A percentile compares a stretch with the other conserved stretches of the same genome.
Conservation (phyloP, 108 stramenopile species). For the Cylindrotheca closterium region DNA sequence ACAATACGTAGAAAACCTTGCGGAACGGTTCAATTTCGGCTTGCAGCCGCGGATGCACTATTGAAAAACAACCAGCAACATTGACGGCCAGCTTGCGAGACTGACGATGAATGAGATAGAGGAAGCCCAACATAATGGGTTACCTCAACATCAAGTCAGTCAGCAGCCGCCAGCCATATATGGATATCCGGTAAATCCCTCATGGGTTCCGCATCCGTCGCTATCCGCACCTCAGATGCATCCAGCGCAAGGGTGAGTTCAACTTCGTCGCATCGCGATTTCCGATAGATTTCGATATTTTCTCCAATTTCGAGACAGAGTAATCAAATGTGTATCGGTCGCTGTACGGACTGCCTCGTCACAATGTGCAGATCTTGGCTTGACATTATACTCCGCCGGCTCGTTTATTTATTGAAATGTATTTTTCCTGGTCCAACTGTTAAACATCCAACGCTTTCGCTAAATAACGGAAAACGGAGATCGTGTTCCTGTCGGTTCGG, state of each 20-base stretch:
- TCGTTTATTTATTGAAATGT: no score
- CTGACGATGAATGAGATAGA: slow-evolving; percentile 12
- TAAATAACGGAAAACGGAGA: no score
- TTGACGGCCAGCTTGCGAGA: slow-evolving; percentile 1
- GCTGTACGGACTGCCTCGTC: background rate
- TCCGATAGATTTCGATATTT: background rate
- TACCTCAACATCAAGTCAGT: slow-evolving; percentile 26
- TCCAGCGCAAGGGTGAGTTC: slow-evolving; percentile 31
- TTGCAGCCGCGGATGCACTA: background rate
- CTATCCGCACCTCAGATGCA: slow-evolving; percentile 33
- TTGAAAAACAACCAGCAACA: slow-evolving; percentile 1
- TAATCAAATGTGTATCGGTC: background rate
- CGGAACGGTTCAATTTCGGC: no score
- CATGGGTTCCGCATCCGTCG: slow-evolving; percentile 38
- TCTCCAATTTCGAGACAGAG: background rate
- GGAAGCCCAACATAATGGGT: slow-evolving; percentile 20
- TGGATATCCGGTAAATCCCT: slow-evolving; percentile 35
- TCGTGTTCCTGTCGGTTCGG: no score
- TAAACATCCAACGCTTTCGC: no score
- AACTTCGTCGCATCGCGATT: background rate
- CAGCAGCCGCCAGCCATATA: slow-evolving; percentile 22
- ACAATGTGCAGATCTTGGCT: background rate
- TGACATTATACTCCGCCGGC: background rate
- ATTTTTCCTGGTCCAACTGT: no score
- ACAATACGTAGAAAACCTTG: no score